Conservation (phyloP, 2,329 filamentous ascomycete genomes). For the Fusarium solani-melongenae region DNA sequence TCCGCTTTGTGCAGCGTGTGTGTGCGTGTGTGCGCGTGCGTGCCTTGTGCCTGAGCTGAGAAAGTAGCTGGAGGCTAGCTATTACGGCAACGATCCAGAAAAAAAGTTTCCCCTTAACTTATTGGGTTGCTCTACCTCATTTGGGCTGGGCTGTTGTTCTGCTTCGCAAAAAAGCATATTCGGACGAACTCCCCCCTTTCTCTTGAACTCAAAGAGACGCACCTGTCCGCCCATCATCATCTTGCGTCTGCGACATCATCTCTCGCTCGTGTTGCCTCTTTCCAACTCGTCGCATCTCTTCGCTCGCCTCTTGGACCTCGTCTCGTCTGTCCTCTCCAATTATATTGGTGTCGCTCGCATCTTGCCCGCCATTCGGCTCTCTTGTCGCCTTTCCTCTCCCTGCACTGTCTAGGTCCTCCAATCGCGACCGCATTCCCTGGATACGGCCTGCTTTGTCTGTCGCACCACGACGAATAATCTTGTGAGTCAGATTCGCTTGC, state of each 20-base stretch:
- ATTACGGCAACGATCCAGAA: constrained; percentile 39
- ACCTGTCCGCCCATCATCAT: constrained; percentile 35
- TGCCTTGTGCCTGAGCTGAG: constrained; percentile 40
- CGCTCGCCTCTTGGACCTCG: constrained; percentile 20
- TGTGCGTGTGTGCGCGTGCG: constrained; percentile 2
- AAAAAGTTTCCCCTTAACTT: constrained; percentile 33
- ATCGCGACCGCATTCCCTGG: neutral
- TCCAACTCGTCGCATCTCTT: constrained; percentile 46
- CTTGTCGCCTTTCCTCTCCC: constrained; percentile 34
- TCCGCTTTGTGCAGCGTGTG: constrained; percentile 30
- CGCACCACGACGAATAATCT: constrained; percentile 44
- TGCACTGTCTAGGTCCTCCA: constrained; percentile 9
- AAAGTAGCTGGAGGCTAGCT: constrained; percentile 31
- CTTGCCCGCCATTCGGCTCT: constrained; percentile 47
- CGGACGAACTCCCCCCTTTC: constrained; percentile 30
- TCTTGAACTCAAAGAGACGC: constrained; percentile 33
- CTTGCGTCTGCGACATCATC: constrained; percentile 44
- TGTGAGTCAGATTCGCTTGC: constrained; percentile 48
- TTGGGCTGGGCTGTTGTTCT: constrained; percentile 7
- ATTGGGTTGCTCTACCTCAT: constrained; percentile 25
- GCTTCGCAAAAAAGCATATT: constrained; percentile 38
- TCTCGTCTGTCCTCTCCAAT: constrained; percentile 28
- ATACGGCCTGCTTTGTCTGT: constrained; percentile 29
- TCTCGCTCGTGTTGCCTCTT: constrained; percentile 48
- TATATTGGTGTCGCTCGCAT: constrained; percentile 51